Conservation (phyloP, 2,329 filamentous ascomycete genomes). For the Aspergillus intermedius region DNA sequence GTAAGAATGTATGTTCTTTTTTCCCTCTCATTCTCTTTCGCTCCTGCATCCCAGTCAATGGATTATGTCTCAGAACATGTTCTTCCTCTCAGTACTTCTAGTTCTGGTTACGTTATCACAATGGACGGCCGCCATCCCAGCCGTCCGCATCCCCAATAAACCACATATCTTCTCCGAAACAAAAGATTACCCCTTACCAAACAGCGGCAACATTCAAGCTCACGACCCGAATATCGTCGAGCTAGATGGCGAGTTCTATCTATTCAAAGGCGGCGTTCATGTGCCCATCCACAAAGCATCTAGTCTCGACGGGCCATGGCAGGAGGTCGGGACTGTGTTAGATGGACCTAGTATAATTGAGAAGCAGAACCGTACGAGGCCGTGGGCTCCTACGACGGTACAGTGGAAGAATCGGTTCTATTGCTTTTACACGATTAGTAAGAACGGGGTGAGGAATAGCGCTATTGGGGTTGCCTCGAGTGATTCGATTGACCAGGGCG, state of each 20-base stretch:
- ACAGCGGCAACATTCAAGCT: slow-evolving; percentile 19
- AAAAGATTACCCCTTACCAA: slow-evolving; percentile 19
- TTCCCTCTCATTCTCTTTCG: neutral
- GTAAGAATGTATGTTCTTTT: neutral
- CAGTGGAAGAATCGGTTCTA: slow-evolving; percentile 26
- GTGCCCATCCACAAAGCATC: slow-evolving; percentile 20
- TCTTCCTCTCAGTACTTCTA: neutral
- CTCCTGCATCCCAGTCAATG: neutral
- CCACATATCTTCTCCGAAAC: slow-evolving; percentile 19
- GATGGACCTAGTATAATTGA: slow-evolving; percentile 23
- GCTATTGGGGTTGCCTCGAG: slow-evolving; percentile 32
- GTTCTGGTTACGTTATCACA: neutral
- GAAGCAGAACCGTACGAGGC: slow-evolving; percentile 23
- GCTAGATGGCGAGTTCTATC: slow-evolving; percentile 24
- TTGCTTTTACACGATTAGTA: slow-evolving; percentile 32
- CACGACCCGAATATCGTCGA: slow-evolving; percentile 31
- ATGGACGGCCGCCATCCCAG: slow-evolving; percentile 1
- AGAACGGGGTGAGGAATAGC: slow-evolving; percentile 23
- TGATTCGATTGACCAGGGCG: slow-evolving; percentile 11
- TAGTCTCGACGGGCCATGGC: slow-evolving; percentile 28
- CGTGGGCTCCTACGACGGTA: slow-evolving; percentile 32
- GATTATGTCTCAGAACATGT: neutral
- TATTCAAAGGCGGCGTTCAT: slow-evolving; percentile 27
- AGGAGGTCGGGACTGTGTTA: slow-evolving; percentile 25
- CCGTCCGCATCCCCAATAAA: neutral